Conservation (phyloP, 352 stramenopile species). For the Halophytophthora polymorphica region DNA sequence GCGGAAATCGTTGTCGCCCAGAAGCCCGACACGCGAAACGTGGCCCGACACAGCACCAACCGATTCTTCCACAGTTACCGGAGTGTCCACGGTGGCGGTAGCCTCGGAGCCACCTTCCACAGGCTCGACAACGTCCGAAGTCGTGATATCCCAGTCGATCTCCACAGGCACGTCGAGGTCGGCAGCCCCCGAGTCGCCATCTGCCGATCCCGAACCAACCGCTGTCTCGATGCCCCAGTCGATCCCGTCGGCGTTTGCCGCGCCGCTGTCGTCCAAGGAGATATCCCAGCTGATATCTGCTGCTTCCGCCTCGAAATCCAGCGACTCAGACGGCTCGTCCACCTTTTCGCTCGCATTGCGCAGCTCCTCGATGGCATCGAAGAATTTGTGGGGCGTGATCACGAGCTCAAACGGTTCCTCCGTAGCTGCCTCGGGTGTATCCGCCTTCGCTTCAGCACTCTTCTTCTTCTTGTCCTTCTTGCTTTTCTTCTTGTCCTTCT, state of each 20-base stretch:
- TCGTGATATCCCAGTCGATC: slow-evolving; percentile 81
- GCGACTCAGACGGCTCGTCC: slow-evolving; percentile 7
- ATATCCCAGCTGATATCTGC: slow-evolving; percentile 78
- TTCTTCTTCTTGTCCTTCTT: slow-evolving; percentile 25
- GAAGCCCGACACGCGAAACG: slow-evolving; percentile 42
- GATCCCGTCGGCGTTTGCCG: slow-evolving; percentile 34
- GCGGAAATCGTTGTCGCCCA: slow-evolving; percentile 58
- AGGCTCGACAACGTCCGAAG: slow-evolving; percentile 30
- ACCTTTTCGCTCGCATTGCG: slow-evolving; percentile 36
- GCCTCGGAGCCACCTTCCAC: slow-evolving; percentile 8
- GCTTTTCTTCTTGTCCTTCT: slow-evolving; percentile 49
- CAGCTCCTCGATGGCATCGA: slow-evolving; percentile 55
- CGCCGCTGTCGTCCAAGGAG: slow-evolving; percentile 39
- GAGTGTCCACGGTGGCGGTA: slow-evolving; percentile 4
- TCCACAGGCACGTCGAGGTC: slow-evolving; percentile 38
- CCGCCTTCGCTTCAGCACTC: not conserved
- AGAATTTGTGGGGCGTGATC: slow-evolving; percentile 41
- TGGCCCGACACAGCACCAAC: slow-evolving; percentile 6
- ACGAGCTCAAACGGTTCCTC: slow-evolving; percentile 41
- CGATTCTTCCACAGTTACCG: slow-evolving; percentile 7
- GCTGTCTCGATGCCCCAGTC: slow-evolving; percentile 69
- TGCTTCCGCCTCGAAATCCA: slow-evolving; percentile 55
- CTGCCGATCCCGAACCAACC: not conserved
- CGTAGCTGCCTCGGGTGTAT: slow-evolving; percentile 9
- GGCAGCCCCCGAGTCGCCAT: slow-evolving; percentile 14